These are phyloP conservation scores for Styphnolobium japonicum DNA, from an alignment of 306 rosid species.

Conservation along the genomic window DNA sequence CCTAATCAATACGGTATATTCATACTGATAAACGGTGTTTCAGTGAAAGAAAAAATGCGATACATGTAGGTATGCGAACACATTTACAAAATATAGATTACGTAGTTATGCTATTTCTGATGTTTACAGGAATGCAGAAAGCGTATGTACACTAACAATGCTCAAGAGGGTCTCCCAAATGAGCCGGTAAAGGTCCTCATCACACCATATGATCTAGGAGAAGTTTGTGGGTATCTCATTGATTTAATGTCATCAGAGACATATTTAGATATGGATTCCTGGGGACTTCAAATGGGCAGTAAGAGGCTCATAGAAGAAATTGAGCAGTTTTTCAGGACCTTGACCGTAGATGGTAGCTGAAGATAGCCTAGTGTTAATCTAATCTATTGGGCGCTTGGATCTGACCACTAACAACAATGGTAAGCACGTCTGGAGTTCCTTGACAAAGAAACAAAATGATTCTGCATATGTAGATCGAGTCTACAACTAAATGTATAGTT, in stretches of 20 bases:
- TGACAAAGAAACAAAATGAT: not conserved
- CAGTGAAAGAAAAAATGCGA: not conserved
- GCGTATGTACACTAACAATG: conserved; percentile 41
- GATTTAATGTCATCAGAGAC: conserved; percentile 64
- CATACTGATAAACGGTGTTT: not conserved
- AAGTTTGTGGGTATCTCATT: conserved; percentile 57
- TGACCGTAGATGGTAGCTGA: conserved; percentile 35
- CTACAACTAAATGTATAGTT: not conserved
- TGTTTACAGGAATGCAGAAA: conserved; percentile 70
- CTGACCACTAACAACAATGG: not conserved
- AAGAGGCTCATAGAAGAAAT: conserved; percentile 59
- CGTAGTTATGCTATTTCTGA: conserved; percentile 15
- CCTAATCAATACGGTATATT: not conserved
- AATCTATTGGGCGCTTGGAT: conserved; percentile 7
- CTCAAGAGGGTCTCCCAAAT: conserved; percentile 28
- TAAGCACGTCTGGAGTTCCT: not conserved
- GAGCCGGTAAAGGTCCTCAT: conserved; percentile 33
- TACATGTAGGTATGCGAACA: not conserved
- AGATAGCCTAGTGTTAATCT: not conserved
- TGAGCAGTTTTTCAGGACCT: conserved; percentile 57
- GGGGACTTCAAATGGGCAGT: conserved; percentile 34
- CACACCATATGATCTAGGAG: conserved; percentile 42
- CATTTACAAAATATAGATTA: not conserved
- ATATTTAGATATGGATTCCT: conserved; percentile 29
- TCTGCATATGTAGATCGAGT: not conserved